A percentile compares a stretch with the other conserved stretches of the same genome.
These are phyloP conservation scores for Verticillium zaregamsianum DNA, from an alignment of 2,329 filamentous ascomycete genomes.

Conservation along the genomic window DNA sequence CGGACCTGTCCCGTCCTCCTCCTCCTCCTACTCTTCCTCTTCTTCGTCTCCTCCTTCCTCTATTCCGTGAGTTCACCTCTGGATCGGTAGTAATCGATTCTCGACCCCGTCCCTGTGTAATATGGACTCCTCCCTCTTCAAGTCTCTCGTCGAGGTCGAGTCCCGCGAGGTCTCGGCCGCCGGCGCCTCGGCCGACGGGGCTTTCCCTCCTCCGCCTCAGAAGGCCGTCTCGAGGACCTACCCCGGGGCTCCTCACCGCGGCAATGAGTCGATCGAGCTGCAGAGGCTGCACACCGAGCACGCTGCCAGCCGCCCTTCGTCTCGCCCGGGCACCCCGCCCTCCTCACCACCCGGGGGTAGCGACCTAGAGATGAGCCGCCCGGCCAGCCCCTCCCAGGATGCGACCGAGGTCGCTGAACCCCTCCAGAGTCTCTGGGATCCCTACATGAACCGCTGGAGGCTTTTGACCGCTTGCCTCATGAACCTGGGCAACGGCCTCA, in stretches of 20 bases:
- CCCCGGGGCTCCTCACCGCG: conserved; percentile 29
- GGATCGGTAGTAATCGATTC: background rate
- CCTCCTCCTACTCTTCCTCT: background rate
- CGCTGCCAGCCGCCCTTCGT: background rate
- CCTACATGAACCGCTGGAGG: conserved; percentile 67
- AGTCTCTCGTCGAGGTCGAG: conserved; percentile 26
- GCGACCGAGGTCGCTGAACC: conserved; percentile 35
- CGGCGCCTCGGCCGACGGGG: conserved; percentile 12
- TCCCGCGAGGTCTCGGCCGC: conserved; percentile 12
- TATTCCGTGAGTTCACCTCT: background rate
- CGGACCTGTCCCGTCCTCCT: background rate
- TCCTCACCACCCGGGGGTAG: conserved; percentile 1
- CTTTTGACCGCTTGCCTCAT: conserved; percentile 61
- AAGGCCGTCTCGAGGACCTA: conserved; percentile 33
- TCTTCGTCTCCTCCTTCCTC: conserved; percentile 1
- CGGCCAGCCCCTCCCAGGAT: conserved; percentile 35
- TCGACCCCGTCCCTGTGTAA: background rate
- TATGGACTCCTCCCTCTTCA: conserved; percentile 30
- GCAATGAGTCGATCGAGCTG: conserved; percentile 22
- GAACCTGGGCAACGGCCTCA: conserved; percentile 66
- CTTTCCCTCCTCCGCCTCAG: conserved; percentile 23
- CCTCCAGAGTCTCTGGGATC: conserved; percentile 54
- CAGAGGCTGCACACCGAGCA: conserved; percentile 13
- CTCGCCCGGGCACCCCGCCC: conserved; percentile 3
- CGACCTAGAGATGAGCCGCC: conserved; percentile 51